phyloP scores from a whole-genome alignment of 192 early-diverging fungal genomes.

The Coemansia sp. region DNA sequence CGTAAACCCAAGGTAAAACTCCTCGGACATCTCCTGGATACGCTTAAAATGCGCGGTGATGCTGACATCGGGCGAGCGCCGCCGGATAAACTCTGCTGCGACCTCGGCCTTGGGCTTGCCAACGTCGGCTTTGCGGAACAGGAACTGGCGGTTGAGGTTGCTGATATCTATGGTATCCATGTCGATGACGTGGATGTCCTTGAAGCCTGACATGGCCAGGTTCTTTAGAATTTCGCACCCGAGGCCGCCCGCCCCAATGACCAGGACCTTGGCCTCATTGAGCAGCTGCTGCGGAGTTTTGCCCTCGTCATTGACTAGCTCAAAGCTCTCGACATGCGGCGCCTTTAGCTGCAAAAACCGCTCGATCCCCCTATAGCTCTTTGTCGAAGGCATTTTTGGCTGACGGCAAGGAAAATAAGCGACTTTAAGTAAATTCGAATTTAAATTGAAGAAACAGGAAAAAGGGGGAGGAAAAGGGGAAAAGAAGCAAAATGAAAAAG shows the following conservation, averaged over 20 bases:
- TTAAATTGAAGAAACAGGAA: slow-evolving; percentile 8
- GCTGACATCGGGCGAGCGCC: slow-evolving; percentile 62
- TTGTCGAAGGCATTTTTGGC: slow-evolving; percentile 1
- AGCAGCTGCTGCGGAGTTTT: slow-evolving; percentile 51
- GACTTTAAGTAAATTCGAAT: slow-evolving; percentile 5
- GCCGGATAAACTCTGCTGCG: slow-evolving; percentile 72
- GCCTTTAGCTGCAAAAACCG: slow-evolving; percentile 47
- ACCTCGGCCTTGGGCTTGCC: slow-evolving; percentile 76
- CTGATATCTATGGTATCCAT: slow-evolving; percentile 87
- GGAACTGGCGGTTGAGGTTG: slow-evolving; percentile 81
- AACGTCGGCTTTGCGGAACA: slow-evolving; percentile 74
- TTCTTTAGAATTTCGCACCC: slow-evolving; percentile 85
- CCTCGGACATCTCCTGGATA: slow-evolving; percentile 95
- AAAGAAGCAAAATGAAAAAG: too few relatives aligned
- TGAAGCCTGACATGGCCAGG: slow-evolving; percentile 74
- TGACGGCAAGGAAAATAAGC: not conserved
- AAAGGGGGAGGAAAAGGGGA: not conserved
- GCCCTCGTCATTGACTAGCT: slow-evolving; percentile 45
- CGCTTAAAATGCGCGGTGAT: slow-evolving; percentile 80
- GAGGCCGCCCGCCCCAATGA: slow-evolving; percentile 81
- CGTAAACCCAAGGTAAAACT: slow-evolving; percentile 85
- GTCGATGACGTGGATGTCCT: slow-evolving; percentile 80
- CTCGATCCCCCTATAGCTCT: slow-evolving; percentile 27
- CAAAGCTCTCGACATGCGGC: slow-evolving; percentile 46
- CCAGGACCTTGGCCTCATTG: slow-evolving; percentile 63